Percentiles rank a stretch among this genome's conserved stretches.
Conservation (phyloP, 495 filamentous ascomycete species). For the Cairneyella variabilis region DNA sequence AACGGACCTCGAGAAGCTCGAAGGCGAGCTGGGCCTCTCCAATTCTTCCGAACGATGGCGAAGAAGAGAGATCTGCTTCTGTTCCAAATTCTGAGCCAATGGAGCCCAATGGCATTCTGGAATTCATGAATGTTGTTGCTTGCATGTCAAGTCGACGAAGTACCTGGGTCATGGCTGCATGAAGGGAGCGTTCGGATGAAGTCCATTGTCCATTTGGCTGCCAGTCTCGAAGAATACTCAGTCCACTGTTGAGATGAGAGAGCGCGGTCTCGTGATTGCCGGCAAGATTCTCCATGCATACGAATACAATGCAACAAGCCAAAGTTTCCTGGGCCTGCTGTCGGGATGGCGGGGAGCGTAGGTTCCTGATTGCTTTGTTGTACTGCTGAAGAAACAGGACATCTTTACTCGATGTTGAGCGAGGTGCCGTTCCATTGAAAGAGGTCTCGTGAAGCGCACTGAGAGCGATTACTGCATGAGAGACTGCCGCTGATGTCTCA, state of each 20-base stretch:
- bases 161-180: constrained; percentile 17
- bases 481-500: constrained; percentile 9
- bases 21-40: constrained; percentile 2
- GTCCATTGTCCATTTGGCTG: neutral
- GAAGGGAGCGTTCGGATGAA: neutral
- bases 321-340: constrained; percentile 32
- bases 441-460: constrained; percentile 7
- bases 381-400: constrained; percentile 1
- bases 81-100: neutral
- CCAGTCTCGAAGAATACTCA: constrained; percentile 29
- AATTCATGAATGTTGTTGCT: constrained; percentile 21
- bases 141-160: constrained; percentile 29
- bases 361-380: constrained; percentile 7
- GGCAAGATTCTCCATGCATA: constrained; percentile 49
- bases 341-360: neutral
- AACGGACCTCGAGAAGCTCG: constrained; percentile 4
- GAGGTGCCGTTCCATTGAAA: neutral
- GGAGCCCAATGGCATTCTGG: neutral
- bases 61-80: neutral
- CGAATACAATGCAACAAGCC: constrained; percentile 52
- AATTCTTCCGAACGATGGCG: neutral
- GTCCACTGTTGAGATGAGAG: constrained; percentile 42
- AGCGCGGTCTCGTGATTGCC: constrained; percentile 38
- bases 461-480: constrained; percentile 8
- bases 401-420: neutral